Conservation (phyloP, 2,329 filamentous ascomycete genomes). For the Colletotrichum echinochloae region DNA sequence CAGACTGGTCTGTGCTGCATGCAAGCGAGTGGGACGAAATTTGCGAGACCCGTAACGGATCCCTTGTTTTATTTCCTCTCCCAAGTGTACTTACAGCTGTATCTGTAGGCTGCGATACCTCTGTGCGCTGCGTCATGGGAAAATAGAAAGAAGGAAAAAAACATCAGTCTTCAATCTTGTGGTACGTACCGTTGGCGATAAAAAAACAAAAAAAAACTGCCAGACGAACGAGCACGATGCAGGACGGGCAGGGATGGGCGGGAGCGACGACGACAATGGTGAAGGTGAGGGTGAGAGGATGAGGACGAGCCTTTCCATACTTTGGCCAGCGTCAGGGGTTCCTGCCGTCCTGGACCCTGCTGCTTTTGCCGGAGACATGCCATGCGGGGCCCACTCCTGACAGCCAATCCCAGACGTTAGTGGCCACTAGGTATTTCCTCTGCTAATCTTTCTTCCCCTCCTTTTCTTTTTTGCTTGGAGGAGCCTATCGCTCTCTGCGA, state of each 20-base stretch:
- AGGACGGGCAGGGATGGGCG: background rate
- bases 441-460: background rate
- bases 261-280: background rate
- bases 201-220: background rate
- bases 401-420: conserved; percentile 36
- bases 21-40: conserved; percentile 40
- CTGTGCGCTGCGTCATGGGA: background rate
- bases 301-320: conserved; percentile 36
- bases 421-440: conserved; percentile 30
- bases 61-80: background rate
- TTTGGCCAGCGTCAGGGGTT: conserved; percentile 28
- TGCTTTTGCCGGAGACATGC: conserved; percentile 35
- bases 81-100: no score
- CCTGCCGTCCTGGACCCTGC: conserved; percentile 30
- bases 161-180: background rate
- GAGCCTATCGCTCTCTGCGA: background rate
- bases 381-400: conserved; percentile 30
- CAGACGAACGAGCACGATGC: conserved; percentile 1
- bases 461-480: background rate
- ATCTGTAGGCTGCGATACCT: background rate
- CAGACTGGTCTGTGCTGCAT: conserved; percentile 35
- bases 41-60: conserved; percentile 35
- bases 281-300: background rate
- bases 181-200: conserved; percentile 1
- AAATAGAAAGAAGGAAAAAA: background rate